Percentiles rank a stretch among this genome's conserved stretches.
Evolutionary conservation across 23 red algal species (phyloP).

Genomic region (Gracilaria caudata): DNA sequence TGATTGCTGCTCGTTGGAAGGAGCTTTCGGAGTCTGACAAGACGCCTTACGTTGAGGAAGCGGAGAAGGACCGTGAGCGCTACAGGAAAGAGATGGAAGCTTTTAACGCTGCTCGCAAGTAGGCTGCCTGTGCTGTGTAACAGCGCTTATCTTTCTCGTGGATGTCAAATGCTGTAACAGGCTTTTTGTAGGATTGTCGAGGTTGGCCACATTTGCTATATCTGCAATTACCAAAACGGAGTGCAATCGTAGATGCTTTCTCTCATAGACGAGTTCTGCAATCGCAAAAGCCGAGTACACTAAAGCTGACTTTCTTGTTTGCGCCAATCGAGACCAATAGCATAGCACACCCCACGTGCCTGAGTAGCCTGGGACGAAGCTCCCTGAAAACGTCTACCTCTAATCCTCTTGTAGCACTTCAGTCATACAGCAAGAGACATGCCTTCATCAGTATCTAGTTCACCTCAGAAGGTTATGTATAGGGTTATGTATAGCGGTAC

Average conservation of each 20-base stretch:
- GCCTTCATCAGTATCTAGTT: no score
- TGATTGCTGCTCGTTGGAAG: constrained; percentile 57
- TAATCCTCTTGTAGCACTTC: no score
- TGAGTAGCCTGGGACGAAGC: no score
- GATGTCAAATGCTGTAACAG: not conserved
- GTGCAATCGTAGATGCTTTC: not conserved
- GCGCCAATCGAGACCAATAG: not conserved
- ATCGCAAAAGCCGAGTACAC: not conserved
- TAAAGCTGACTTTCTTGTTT: constrained; percentile 28
- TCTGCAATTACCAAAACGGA: not conserved
- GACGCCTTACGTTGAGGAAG: constrained; percentile 27
- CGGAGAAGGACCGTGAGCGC: constrained; percentile 43
- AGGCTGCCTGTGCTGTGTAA: no score
- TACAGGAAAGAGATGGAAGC: constrained; percentile 40
- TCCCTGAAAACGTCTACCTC: no score
- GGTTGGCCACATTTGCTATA: no score
- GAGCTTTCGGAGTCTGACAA: constrained; percentile 16
- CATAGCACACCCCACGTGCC: no score
- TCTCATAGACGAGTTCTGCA: not conserved
- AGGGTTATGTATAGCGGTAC: no score
- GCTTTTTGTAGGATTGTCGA: not conserved
- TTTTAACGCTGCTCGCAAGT: constrained; percentile 7
- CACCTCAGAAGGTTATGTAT: no score
- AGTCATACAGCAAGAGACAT: no score
- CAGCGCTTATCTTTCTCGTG: no score